phyloP scores from a whole-genome alignment of 768 basidiomycete species.

The Austroboletus festivus region DNA sequence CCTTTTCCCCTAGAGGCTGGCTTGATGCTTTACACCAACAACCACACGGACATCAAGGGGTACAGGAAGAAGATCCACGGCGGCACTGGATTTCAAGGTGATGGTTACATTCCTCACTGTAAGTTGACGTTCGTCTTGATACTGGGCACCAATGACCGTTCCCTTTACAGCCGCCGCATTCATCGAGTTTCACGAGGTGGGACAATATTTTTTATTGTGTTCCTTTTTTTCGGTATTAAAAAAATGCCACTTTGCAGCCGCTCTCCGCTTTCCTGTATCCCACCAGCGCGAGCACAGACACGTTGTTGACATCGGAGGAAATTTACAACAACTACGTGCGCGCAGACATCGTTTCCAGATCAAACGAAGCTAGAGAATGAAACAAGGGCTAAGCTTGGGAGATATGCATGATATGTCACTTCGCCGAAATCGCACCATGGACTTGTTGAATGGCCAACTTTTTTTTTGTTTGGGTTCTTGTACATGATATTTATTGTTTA shows the following conservation, averaged over 20 bases:
- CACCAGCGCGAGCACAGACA: slow-evolving; percentile 54
- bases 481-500: too few species aligned
- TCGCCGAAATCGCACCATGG: neutral
- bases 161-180: slow-evolving; percentile 52
- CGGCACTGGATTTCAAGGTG: slow-evolving; percentile 57
- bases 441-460: too few species aligned
- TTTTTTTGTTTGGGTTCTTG: too few species aligned
- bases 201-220: too few species aligned
- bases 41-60: slow-evolving; percentile 42
- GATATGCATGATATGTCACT: neutral
- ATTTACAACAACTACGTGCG: slow-evolving; percentile 72
- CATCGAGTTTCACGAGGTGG: slow-evolving; percentile 66
- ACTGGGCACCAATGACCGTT: neutral
- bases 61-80: slow-evolving; percentile 75
- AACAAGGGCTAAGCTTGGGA: neutral
- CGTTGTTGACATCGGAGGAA: slow-evolving; percentile 65
- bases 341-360: slow-evolving; percentile 42
- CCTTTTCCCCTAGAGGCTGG: slow-evolving; percentile 53
- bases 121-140: slow-evolving; percentile 21
- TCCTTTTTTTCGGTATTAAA: neutral
- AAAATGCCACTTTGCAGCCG: slow-evolving; percentile 32
- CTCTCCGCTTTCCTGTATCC: slow-evolving; percentile 66
- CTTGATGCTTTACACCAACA: slow-evolving; percentile 73
- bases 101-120: slow-evolving; percentile 61
- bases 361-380: slow-evolving; percentile 13